Percentiles rank a stretch among this genome's conserved stretches.
phyloP scores from a whole-genome alignment of 2,329 filamentous ascomycete genomes.

The Talaromyces funiculosus region DNA sequence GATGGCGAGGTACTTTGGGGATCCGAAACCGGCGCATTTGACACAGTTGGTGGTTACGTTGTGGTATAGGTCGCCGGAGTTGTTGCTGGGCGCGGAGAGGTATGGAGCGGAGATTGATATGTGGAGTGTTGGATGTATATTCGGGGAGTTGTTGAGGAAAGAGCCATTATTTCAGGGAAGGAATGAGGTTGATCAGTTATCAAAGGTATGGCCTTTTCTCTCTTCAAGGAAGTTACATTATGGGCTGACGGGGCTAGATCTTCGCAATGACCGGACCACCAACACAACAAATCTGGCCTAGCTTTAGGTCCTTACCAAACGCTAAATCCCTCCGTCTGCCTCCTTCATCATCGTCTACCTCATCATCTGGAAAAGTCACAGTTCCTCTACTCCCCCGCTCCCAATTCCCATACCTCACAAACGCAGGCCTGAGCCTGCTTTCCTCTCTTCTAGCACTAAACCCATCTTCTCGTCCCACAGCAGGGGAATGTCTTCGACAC shows the following conservation, averaged over 20 bases:
- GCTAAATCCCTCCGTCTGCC: conserved; percentile 72
- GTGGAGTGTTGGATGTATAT: conserved; percentile 95
- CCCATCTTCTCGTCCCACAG: conserved; percentile 64
- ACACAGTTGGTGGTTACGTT: conserved; percentile 93
- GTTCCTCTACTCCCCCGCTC: conserved; percentile 57
- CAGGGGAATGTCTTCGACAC: conserved; percentile 68
- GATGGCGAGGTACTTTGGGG: conserved; percentile 86
- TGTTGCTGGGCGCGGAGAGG: conserved; percentile 70
- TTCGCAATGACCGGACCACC: conserved; percentile 87
- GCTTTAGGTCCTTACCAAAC: conserved; percentile 80
- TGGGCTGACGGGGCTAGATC: conserved; percentile 46
- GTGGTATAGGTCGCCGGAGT: conserved; percentile 91
- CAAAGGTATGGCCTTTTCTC: conserved; percentile 44
- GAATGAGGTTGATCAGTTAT: conserved; percentile 88
- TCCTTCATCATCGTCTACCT: conserved; percentile 28
- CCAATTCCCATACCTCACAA: conserved; percentile 75
- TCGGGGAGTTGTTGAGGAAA: conserved; percentile 80
- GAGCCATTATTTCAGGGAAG: conserved; percentile 79
- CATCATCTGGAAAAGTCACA: conserved; percentile 17
- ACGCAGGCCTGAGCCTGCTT: conserved; percentile 66
- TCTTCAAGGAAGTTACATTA: no score
- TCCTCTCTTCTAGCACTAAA: conserved; percentile 67
- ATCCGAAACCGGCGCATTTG: conserved; percentile 65
- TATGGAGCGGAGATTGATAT: conserved; percentile 81
- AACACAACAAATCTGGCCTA: conserved; percentile 75